Base-by-base conservation (phyloP, 75 land plant genomes). In the Selaginella tamariscina region DNA sequence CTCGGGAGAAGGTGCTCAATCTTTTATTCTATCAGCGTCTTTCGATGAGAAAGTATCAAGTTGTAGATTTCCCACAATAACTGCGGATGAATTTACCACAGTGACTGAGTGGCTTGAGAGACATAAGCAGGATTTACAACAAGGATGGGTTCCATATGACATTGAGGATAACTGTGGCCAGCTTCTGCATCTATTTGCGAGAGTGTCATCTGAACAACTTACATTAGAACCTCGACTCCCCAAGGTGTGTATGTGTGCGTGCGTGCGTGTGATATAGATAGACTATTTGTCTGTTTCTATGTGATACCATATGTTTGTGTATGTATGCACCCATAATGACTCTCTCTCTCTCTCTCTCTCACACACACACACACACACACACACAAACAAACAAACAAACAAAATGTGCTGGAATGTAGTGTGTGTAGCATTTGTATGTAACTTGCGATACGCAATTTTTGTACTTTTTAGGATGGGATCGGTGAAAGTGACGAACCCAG, bases 161-260 rank as follows among this genome's bases (percentile, higher is more conserved):
- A 66, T 69, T 28, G 92, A 95, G 59, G 71, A 82, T 64, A 69
- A 85, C 11, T 90, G 85, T 74, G 99, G 97, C 32, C 98, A 90
- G 28, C 74, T 82, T 31, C 74, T 85, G 30, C 84, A 82, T 68
- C 82, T 95, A 15, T 78, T 91, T 82, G 80, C 80, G 67, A 65
- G 82, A 27, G 78, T 88, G 30, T 78, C 80, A 69, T 68, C 68
- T 27, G 92, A 86, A 1, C 82, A 84, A 32, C 30, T 95, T 5
- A 57, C 55, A 0, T 73, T 95, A 71, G 55, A 76, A 27, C 87
- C 92, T 18, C 70, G 64, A 64, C 66, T 95, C 56, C 99, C 99
- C 0, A n/a, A n/a, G n/a, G n/a, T n/a, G n/a, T n/a, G n/a, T n/a
- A n/a, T n/a, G n/a, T n/a, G n/a, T n/a, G n/a, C n/a, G n/a, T n/a